phyloP scores from a whole-genome alignment of 371 early-diverging fungal species.

The Rhizopus arrhizus region DNA sequence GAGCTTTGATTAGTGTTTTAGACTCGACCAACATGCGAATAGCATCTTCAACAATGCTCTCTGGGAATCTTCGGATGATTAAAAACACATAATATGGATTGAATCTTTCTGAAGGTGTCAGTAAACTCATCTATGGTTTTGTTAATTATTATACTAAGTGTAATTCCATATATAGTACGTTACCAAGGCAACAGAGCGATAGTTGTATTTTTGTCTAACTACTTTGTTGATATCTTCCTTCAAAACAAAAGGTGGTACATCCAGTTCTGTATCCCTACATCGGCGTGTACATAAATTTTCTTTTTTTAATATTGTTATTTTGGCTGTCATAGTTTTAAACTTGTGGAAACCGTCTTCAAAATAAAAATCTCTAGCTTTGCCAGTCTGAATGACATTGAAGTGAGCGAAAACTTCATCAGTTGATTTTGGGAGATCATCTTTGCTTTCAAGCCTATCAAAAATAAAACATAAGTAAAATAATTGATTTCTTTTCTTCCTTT shows the following conservation, averaged over 20 bases:
- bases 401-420: not conserved
- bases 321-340: slow-evolving; percentile 22
- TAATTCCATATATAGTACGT: not conserved
- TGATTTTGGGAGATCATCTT: not conserved
- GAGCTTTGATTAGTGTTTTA: slow-evolving; percentile 32
- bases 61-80: slow-evolving; percentile 38
- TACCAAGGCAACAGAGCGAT: slow-evolving; percentile 40
- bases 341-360: slow-evolving; percentile 33
- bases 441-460: too few relatives aligned
- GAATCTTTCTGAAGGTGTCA: slow-evolving; percentile 56
- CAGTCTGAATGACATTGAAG: not conserved
- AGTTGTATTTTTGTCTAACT: slow-evolving; percentile 16
- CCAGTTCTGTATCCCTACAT: not conserved
- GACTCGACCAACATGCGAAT: slow-evolving; percentile 20
- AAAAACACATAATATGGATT: slow-evolving; percentile 48
- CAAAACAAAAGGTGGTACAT: slow-evolving; percentile 1
- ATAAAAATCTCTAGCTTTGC: slow-evolving; percentile 5
- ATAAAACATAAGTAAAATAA: not conserved
- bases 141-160: not conserved
- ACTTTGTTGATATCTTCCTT: slow-evolving; percentile 6
- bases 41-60: slow-evolving; percentile 15
- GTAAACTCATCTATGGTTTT: slow-evolving; percentile 49
- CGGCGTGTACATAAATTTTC: slow-evolving; percentile 18
- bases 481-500: not conserved
- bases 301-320: slow-evolving; percentile 17